A percentile compares a stretch with the other conserved stretches of the same genome.
Evolutionary conservation across 306 rosid species (phyloP).

Genomic region (Cyclanthera cordifolia): DNA sequence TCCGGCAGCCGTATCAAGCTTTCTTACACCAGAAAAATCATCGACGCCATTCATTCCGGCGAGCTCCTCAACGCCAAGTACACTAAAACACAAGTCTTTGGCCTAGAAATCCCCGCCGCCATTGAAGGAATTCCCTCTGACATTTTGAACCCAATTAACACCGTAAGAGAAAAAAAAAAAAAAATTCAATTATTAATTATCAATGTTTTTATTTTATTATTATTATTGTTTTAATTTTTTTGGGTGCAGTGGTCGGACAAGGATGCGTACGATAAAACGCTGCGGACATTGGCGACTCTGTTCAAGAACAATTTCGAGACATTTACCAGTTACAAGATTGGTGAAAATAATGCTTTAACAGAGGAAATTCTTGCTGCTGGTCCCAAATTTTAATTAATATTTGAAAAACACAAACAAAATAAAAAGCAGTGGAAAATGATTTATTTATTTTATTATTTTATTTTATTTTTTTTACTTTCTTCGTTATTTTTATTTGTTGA

Average conservation of each 20-base stretch:
- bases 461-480: not conserved
- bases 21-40: conserved; percentile 61
- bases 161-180: conserved; percentile 43
- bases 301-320: conserved; percentile 69
- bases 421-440: no score
- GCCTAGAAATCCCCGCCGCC: conserved; percentile 57
- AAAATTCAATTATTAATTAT: no score
- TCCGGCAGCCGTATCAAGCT: conserved; percentile 56
- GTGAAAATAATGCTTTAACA: conserved; percentile 43
- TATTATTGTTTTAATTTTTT: not conserved
- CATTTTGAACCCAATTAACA: conserved; percentile 56
- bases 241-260: conserved; percentile 73
- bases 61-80: conserved; percentile 43
- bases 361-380: conserved; percentile 82
- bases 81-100: conserved; percentile 52
- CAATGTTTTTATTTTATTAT: no score
- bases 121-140: conserved; percentile 73
- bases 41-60: conserved; percentile 74
- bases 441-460: not conserved
- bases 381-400: conserved; percentile 35
- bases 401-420: not conserved
- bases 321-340: conserved; percentile 55
- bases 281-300: conserved; percentile 49
- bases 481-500: not conserved
- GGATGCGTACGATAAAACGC: conserved; percentile 40